Evolutionary conservation across 768 basidiomycete species (phyloP).

Genomic region (Lactifluus volemus): DNA sequence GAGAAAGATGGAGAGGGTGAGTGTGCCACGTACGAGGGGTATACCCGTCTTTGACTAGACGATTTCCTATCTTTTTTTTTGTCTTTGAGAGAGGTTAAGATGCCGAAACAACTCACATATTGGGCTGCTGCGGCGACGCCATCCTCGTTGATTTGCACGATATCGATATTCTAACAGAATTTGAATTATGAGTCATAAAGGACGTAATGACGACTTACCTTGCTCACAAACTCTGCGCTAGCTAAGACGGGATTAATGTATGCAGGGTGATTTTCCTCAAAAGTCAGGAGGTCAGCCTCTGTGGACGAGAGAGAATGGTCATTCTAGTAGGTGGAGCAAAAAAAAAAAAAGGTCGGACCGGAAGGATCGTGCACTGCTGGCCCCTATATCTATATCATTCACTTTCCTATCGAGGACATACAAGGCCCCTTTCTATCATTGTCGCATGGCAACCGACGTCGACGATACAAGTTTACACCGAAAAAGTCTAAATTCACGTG

Average conservation of each 20-base stretch:
- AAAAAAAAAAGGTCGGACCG: not conserved
- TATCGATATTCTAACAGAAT: slow-evolving; percentile 22
- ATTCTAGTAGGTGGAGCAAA: not conserved
- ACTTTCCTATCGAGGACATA: no score
- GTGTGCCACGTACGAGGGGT: slow-evolving; percentile 76
- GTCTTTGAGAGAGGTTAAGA: no score
- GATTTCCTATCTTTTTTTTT: slow-evolving; percentile 45
- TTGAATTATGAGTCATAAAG: not conserved
- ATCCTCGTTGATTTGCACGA: slow-evolving; percentile 21
- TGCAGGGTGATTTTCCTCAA: not conserved
- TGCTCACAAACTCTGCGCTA: slow-evolving; percentile 19
- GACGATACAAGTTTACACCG: no score
- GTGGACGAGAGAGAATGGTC: slow-evolving; percentile 11
- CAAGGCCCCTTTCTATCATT: no score
- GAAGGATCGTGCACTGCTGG: not conserved
- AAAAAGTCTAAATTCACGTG: no score
- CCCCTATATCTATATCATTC: no score
- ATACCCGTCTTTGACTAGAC: slow-evolving; percentile 55
- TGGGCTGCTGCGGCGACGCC: slow-evolving; percentile 15
- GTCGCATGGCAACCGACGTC: no score
- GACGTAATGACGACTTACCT: not conserved
- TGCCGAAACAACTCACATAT: slow-evolving; percentile 7
- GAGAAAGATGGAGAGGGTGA: slow-evolving; percentile 65
- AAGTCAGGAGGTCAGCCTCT: slow-evolving; percentile 1
- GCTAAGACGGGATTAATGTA: slow-evolving; percentile 15